Evolutionary conservation across 2,329 filamentous ascomycete genomes (phyloP).

Genomic region (Colletotrichum liriopes): DNA sequence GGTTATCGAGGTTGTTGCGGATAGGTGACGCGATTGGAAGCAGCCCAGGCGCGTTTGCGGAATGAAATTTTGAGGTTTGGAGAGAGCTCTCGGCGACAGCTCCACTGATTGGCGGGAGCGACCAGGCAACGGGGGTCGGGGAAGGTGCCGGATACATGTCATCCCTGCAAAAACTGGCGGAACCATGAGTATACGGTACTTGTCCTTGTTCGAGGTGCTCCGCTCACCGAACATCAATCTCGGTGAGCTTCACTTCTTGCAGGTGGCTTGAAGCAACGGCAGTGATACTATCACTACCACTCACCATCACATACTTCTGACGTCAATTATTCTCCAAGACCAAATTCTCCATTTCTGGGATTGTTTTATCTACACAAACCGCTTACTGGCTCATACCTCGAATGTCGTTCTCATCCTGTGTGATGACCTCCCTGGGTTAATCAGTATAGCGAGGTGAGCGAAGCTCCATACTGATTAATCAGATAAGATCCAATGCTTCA

Average conservation of each 20-base stretch:
- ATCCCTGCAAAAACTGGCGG: background rate
- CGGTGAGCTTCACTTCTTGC: conserved; percentile 8
- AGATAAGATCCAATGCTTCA: background rate
- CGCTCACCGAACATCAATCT: conserved; percentile 22
- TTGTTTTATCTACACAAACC: background rate
- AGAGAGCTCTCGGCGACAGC: conserved; percentile 39
- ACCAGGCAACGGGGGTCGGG: conserved; percentile 36
- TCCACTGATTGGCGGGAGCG: conserved; percentile 44
- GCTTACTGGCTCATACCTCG: background rate
- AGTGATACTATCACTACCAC: background rate
- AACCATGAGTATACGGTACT: background rate
- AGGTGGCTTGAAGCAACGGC: background rate
- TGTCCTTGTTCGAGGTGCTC: background rate
- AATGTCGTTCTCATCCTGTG: background rate
- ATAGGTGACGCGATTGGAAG: conserved; percentile 18
- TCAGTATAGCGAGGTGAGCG: background rate
- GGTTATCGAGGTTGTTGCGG: conserved; percentile 2
- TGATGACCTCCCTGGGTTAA: background rate
- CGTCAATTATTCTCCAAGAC: background rate
- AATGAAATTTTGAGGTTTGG: conserved; percentile 41
- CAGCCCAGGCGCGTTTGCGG: conserved; percentile 34
- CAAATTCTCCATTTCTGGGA: too few relatives aligned
- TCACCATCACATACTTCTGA: background rate
- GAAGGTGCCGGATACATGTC: conserved; percentile 4
- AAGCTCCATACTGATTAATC: too few relatives aligned